These are phyloP conservation scores for Kodamaea derodonti DNA, from an alignment of 1,139 yeast genomes.

Conservation along the genomic window DNA sequence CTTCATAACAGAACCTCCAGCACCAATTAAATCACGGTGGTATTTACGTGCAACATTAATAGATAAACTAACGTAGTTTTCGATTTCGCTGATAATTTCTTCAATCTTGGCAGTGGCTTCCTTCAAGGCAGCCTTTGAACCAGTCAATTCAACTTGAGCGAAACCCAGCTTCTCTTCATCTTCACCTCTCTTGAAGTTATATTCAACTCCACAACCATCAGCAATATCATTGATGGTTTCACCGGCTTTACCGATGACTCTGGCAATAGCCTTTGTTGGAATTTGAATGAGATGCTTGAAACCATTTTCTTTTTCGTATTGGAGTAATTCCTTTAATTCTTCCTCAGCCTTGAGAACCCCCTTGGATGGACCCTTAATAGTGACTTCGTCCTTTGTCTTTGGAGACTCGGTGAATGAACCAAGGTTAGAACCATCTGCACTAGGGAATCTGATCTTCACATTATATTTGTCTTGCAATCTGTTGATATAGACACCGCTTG, in stretches of 20 bases:
- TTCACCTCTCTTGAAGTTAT: conserved; percentile 54
- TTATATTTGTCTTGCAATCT: conserved; percentile 87
- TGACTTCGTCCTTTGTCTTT: conserved; percentile 57
- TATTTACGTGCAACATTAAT: conserved; percentile 73
- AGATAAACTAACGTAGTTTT: conserved; percentile 59
- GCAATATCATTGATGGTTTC: conserved; percentile 80
- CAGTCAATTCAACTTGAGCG: conserved; percentile 68
- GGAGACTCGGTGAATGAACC: conserved; percentile 34
- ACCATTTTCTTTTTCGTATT: conserved; percentile 87
- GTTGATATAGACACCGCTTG: conserved; percentile 75
- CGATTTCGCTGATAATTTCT: conserved; percentile 61
- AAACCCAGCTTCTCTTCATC: conserved; percentile 38
- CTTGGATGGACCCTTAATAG: conserved; percentile 86
- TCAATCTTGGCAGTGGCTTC: conserved; percentile 66
- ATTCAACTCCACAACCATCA: conserved; percentile 75
- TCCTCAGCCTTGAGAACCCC: conserved; percentile 83
- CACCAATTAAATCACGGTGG: conserved; percentile 79
- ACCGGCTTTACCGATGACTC: conserved; percentile 88
- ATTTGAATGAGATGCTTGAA: conserved; percentile 58
- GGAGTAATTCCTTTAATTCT: conserved; percentile 78
- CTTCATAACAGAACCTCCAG: conserved; percentile 71
- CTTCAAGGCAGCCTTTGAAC: conserved; percentile 76
- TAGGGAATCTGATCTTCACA: conserved; percentile 77
- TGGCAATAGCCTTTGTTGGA: conserved; percentile 69
- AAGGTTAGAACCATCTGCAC: conserved; percentile 25